Base-by-base conservation (phyloP, 2,329 filamentous ascomycete species). In the Colletotrichum sp. region DNA sequence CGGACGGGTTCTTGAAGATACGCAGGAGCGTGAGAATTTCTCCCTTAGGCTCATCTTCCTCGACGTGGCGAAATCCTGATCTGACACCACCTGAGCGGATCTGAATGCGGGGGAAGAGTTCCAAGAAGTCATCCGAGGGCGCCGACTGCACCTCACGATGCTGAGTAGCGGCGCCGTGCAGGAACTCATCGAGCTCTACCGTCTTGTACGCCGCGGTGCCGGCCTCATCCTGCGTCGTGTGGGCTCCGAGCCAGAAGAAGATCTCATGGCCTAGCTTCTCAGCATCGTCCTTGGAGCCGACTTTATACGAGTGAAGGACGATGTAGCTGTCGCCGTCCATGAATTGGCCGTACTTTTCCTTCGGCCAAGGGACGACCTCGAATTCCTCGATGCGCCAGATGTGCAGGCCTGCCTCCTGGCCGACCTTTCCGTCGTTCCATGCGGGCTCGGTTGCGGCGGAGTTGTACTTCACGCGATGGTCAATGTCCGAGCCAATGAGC, bases 201-300 rank as follows among this genome's bases (percentile, higher is more conserved):
- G 92, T 93, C 86, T 94, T 94, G 85, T 94, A 93, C 3, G 93
- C 92, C 0, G 93, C 93, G 0, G 90, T 92, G 18, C 92, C 93
- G 3, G 92, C 92, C 84, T 94, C 93, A 78, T 94, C 93, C 84
- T 93, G 92, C 4, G 90, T 89, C 1, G 92, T 94, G 80, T 93
- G 90, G 68, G 83, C 86, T 6, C 93, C 93, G 1, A 94, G 88
- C 92, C 92, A 94, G 85, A 94, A 94, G 87, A 92, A 94, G 80
- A 94, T 89, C 66, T 94, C 92, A 79, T 94, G 92, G 57, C 84
- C 86, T 6, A 93, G 85, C 79, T 86, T 88, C 75, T 89, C 81
- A 36, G 79, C 76, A 6, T 83, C 84, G n/a, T 85, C 83, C 44
- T 85, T 84, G 57, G 86, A 84, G 57, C 88, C 88, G 36, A 91